Evolutionary conservation across 2,329 filamentous ascomycete species (phyloP).

Genomic region (Xylaria sp.): DNA sequence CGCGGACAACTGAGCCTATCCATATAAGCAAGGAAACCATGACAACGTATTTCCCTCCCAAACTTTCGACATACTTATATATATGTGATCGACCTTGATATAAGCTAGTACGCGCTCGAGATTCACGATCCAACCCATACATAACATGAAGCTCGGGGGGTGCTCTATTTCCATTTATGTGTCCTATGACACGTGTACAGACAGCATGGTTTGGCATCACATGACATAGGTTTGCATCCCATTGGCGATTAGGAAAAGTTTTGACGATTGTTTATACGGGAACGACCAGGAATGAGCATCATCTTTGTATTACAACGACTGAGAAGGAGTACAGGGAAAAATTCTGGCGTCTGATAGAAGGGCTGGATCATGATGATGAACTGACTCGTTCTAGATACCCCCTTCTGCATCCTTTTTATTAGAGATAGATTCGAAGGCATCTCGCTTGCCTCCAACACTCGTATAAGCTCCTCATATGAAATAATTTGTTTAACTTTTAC

Average conservation of each 20-base stretch:
- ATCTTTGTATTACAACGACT: constrained; percentile 33
- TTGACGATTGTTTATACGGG: constrained; percentile 30
- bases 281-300: constrained; percentile 23
- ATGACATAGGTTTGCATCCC: constrained; percentile 30
- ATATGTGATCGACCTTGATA: neutral
- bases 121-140: constrained; percentile 3
- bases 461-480: constrained; percentile 6
- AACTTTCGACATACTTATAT: constrained; percentile 5
- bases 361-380: constrained; percentile 31
- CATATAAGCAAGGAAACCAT: neutral
- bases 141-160: constrained; percentile 4
- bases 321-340: constrained; percentile 34
- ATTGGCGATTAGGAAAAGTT: constrained; percentile 30
- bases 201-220: constrained; percentile 22
- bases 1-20: neutral
- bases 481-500: neutral
- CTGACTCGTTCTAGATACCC: constrained; percentile 42
- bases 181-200: constrained; percentile 13
- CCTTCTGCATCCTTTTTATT: constrained; percentile 33
- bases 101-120: constrained; percentile 2
- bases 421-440: constrained; percentile 31
- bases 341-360: constrained; percentile 37
- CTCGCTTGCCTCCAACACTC: constrained; percentile 4
- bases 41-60: constrained; percentile 2
- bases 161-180: constrained; percentile 18